A percentile compares a stretch with the other conserved stretches of the same genome.
phyloP scores from a whole-genome alignment of 2,329 filamentous ascomycete species.

The Monosporascus sp. region DNA sequence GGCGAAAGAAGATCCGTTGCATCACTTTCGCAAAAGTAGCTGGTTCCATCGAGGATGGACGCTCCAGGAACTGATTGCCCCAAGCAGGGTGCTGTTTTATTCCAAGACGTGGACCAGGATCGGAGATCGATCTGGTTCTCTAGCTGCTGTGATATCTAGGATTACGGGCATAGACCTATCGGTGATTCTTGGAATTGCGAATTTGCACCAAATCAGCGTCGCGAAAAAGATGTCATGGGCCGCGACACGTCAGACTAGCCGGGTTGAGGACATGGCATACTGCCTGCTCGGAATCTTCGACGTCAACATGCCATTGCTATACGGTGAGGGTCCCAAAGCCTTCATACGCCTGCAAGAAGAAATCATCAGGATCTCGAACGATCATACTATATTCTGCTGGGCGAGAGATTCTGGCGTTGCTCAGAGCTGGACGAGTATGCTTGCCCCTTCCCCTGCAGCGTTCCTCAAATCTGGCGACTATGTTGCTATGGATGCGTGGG shows the following conservation, averaged over 20 bases:
- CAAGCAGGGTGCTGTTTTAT: conserved; percentile 11
- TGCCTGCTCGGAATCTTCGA: conserved; percentile 21
- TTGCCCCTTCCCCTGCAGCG: conserved; percentile 5
- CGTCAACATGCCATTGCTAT: conserved; percentile 22
- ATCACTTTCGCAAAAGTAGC: conserved; percentile 4
- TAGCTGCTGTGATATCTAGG: conserved; percentile 1
- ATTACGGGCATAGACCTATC: conserved; percentile 3
- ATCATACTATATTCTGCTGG: conserved; percentile 23
- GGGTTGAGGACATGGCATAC: conserved; percentile 19
- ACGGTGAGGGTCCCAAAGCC: conserved; percentile 18
- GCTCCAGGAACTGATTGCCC: conserved; percentile 13
- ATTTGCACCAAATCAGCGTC: conserved; percentile 7
- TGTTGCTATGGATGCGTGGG: conserved; percentile 8
- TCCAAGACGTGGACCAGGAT: conserved; percentile 9
- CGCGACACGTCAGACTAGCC: conserved; percentile 11
- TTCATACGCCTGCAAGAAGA: conserved; percentile 18
- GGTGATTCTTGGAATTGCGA: not conserved
- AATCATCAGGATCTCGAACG: conserved; percentile 16
- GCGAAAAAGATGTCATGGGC: conserved; percentile 23
- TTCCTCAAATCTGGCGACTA: conserved; percentile 9
- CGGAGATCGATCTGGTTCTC: conserved; percentile 3
- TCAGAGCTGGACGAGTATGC: conserved; percentile 5
- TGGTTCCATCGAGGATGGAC: conserved; percentile 18
- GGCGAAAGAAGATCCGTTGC: not conserved
- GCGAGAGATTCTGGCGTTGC: not conserved